Evolutionary conservation across 2,329 filamentous ascomycete genomes (phyloP), one percentile per base, ranked within the genome.

Genomic region (Phaeomoniella chlamydospora): DNA sequence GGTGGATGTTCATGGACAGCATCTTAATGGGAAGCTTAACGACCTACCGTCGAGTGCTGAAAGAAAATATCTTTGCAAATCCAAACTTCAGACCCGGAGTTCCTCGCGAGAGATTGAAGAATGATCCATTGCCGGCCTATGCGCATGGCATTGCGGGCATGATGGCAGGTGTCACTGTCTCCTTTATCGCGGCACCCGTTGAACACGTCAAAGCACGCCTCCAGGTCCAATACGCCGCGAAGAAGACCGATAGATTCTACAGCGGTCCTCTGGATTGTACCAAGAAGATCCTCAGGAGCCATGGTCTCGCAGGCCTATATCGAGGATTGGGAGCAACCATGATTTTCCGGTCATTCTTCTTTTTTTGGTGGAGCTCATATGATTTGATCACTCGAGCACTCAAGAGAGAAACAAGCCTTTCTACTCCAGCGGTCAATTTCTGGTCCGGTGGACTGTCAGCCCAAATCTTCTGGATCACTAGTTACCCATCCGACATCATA

Each of bases 1-100:
- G 90, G 48, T 96, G 90, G 90, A 94, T 96, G 81, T 84, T 92
- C 51, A 96, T 96, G 88, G 90, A 98, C 63, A 76, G 70, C 37
- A 56, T 80, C 40, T 94, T 96, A 87, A 72, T 96, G 19, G 90
- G 90, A 30, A 92, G 83, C 13, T 66, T 98, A 45, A 93, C 82
- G 15, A 72, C 93, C 34, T 96, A 96, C 64, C 81, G 88, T 26
- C 79, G 83, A 33, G 58, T 94, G 32, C 65, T 96, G 12, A 79
- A 81, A 43, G 78, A 90, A 51, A 72, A 85, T 47, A 62, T 94
- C 49, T 94, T 90, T 61, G 58, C 59, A 2, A 70, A 68, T 46
- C 74, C 62, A 2, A 51, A 55, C 17, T 49, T 61, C 37, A 58
- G 56, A 37, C 37, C 52, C 38, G 47, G 52, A 39, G 39, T 40